Base-by-base conservation (phyloP, 2,329 filamentous ascomycete genomes). In the Daldinia sp. region DNA sequence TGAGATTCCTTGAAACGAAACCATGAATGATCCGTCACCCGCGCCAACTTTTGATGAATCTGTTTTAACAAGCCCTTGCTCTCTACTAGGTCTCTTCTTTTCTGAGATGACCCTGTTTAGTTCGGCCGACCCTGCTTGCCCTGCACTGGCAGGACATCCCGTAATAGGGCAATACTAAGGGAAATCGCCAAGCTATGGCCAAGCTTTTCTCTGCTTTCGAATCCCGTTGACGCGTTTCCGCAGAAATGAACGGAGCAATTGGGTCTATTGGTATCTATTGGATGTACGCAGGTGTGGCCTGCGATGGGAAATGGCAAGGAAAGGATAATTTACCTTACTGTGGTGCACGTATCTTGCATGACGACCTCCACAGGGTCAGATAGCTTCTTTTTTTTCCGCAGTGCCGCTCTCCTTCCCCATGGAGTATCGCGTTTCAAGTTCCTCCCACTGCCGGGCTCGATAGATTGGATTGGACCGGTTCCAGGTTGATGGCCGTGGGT, bases 381-480 rank as follows among this genome's bases (percentile, higher is more conserved):
- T 51, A 51, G 48, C 48, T 17, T 51, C 19, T 51, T 32, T 43
- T 47, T 60, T 53, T 65, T 45, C 65, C 58, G 50, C 61, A 29
- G 58, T 55, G 10, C 25, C 27, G 63, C 60, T 60, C 54, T 63
- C 66, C 60, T 66, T 64, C 63, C 60, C 63, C 60, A 64, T 66
- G 63, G 63, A 68, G 66, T 64, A 50, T 62, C 27, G 53, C 55
- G 63, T 68, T 68, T 64, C 63, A 66, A 61, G 51, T 56, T n/a
- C 37, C 43, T 62, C 52, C 30, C 63, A 68, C 60, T 66, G 63
- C 63, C 63, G 63, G 54, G 39, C 60, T 61, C 51, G 58, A 66
- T 56, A 64, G 51, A 64, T 56, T 61, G 50, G 37, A 32, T 27
- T 32, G 32, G 29, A 5, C 47, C 58, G 25, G 61, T 67, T 62